Evolutionary conservation across 805 yeast genomes (phyloP), one percentile per base, ranked within the genome.

Genomic region (Lipomyces orientalis): DNA sequence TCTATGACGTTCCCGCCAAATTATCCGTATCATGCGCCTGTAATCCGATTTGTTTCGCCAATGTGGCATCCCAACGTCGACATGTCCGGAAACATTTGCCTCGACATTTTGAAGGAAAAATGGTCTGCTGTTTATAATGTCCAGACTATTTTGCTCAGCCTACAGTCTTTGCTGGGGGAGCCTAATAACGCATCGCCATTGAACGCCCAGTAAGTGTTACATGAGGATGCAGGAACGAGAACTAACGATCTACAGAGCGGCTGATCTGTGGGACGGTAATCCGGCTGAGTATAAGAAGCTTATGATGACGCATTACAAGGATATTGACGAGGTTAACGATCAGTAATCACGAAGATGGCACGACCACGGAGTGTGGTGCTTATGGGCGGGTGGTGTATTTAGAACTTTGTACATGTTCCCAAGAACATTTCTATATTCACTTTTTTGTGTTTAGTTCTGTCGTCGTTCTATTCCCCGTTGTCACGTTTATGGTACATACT

Each of bases 51-150:
- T 74, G 82, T 81, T 39, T 83, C 87, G 55, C 88, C 89, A 19
- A 83, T 86, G 83, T 85, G 86, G 83, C 90, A 87, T 73, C 90
- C 90, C 34, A 87, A 87, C 74, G 86, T 87, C 68, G 88, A 86
- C 71, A 83, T 85, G 81, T 79, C 83, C 63, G 90, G 90, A n/a
- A 83, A 86, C 69, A 88, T 87, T 67, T 87, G 90, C 71, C 79
- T 87, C 57, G 89, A 87, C 75, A 87, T 87, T 62, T 79, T 87
- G 75, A 86, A 87, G 75, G 89, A 86, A 61, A 81, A 86, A 70
- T 87, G 90, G 90, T 82, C 87, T 61, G 89, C 88, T 1, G 84
- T 86, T 9, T 86, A 85, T 76, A 86, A 86, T 70, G 87, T 87
- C 10, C 88, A 86, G 77, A 85, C 88, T 59, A 84, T 87, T 63